These are phyloP conservation scores for Schwanniomyces polymorphus DNA, from an alignment of 805 yeast species.

Conservation along the genomic window DNA sequence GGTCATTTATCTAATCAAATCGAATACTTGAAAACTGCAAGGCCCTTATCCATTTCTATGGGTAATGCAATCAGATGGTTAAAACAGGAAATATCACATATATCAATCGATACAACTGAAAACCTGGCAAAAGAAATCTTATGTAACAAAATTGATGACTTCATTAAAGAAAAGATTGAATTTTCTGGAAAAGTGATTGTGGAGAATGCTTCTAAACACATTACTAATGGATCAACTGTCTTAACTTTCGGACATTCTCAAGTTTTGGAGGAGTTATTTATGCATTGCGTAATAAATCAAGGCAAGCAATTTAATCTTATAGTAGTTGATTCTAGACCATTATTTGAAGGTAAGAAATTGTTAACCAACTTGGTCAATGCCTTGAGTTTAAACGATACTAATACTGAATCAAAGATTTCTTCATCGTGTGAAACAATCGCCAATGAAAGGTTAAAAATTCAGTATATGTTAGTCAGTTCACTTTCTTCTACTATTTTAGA, in stretches of 20 bases:
- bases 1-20: slow-evolving; percentile 88
- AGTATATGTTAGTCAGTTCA: slow-evolving; percentile 78
- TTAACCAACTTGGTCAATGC: slow-evolving; percentile 60
- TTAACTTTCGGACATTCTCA: slow-evolving; percentile 87
- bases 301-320: slow-evolving; percentile 72
- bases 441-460: slow-evolving; percentile 62
- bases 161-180: slow-evolving; percentile 81
- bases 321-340: slow-evolving; percentile 89
- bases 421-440: slow-evolving; percentile 27
- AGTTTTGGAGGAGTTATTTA: slow-evolving; percentile 73
- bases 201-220: slow-evolving; percentile 75
- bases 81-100: slow-evolving; percentile 85
- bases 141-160: slow-evolving; percentile 69
- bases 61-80: slow-evolving; percentile 98
- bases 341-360: slow-evolving; percentile 86
- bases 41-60: slow-evolving; percentile 92
- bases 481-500: slow-evolving; percentile 72
- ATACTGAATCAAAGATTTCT: slow-evolving; percentile 1
- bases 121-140: slow-evolving; percentile 65
- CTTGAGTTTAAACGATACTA: slow-evolving; percentile 16
- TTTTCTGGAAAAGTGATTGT: slow-evolving; percentile 81
- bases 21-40: slow-evolving; percentile 84
- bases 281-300: slow-evolving; percentile 60
- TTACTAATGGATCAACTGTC: slow-evolving; percentile 72
- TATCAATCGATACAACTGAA: slow-evolving; percentile 72